These are phyloP conservation scores for Aspergillus ellipticus DNA, from an alignment of 495 filamentous ascomycete genomes.

Conservation along the genomic window DNA sequence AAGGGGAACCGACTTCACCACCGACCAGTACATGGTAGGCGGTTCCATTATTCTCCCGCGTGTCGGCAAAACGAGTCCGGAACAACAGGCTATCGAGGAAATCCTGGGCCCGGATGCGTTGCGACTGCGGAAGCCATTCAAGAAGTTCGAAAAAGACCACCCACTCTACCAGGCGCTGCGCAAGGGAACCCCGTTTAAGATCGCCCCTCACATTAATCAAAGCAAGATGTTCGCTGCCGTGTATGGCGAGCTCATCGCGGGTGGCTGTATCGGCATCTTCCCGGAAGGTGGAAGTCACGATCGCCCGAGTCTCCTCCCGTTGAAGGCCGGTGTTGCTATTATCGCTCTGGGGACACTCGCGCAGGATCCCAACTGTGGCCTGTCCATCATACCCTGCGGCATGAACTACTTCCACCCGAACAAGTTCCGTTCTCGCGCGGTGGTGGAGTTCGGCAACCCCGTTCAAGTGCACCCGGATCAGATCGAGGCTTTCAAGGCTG, in stretches of 20 bases:
- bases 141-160: not conserved
- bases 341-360: constrained; percentile 95
- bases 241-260: constrained; percentile 71
- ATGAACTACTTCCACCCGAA: constrained; percentile 99
- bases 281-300: constrained; percentile 98
- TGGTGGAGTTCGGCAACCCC: constrained; percentile 91
- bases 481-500: constrained; percentile 79
- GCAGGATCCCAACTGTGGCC: constrained; percentile 81
- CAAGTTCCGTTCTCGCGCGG: constrained; percentile 95
- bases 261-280: constrained; percentile 94
- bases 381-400: constrained; percentile 98
- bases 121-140: constrained; percentile 3
- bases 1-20: constrained; percentile 78
- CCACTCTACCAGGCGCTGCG: constrained; percentile 55
- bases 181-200: constrained; percentile 76
- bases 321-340: constrained; percentile 97
- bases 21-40: constrained; percentile 63
- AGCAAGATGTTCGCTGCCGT: constrained; percentile 90
- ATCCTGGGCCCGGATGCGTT: not conserved
- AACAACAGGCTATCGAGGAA: constrained; percentile 4
- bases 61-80: constrained; percentile 45
- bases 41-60: constrained; percentile 84
- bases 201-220: constrained; percentile 92
- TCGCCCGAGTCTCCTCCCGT: constrained; percentile 82
- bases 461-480: constrained; percentile 77